A percentile compares a stretch with the other conserved stretches of the same genome.
Evolutionary conservation across 495 filamentous ascomycete genomes (phyloP).

Genomic region (Aspergillus sparsus): DNA sequence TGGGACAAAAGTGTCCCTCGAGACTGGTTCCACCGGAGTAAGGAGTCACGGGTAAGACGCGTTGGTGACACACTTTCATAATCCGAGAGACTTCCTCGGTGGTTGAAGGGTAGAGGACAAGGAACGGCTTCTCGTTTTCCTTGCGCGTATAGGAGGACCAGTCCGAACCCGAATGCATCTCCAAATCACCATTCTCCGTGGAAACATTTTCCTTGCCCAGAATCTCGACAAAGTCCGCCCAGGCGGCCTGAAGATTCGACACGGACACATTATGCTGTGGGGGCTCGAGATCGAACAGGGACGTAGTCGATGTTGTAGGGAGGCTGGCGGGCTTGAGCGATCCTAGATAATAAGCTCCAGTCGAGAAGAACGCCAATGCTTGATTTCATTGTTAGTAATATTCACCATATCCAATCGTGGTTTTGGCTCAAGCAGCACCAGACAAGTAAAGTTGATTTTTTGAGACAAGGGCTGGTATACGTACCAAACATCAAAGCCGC

Average conservation of each 20-base stretch:
- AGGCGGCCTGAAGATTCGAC: conserved; percentile 85
- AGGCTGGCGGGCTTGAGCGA: conserved; percentile 57
- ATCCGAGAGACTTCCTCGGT: conserved; percentile 60
- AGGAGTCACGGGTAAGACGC: conserved; percentile 62
- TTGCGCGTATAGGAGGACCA: conserved; percentile 79
- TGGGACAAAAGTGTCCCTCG: conserved; percentile 64
- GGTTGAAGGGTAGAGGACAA: conserved; percentile 52
- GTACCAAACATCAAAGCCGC: conserved; percentile 66
- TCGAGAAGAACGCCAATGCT: conserved; percentile 61
- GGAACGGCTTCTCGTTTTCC: conserved; percentile 45
- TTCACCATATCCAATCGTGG: not conserved
- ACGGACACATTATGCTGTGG: conserved; percentile 70
- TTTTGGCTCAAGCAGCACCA: not conserved
- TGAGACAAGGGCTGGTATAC: conserved; percentile 11
- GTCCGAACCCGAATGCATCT: conserved; percentile 75
- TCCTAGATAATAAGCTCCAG: conserved; percentile 71
- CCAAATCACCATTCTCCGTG: conserved; percentile 65
- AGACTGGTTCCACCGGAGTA: conserved; percentile 66
- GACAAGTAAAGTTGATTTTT: not conserved
- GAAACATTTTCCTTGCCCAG: conserved; percentile 85
- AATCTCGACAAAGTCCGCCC: conserved; percentile 85
- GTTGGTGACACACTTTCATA: conserved; percentile 63
- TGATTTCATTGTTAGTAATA: not conserved
- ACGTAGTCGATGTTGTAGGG: conserved; percentile 69
- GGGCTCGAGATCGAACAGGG: conserved; percentile 58